phyloP scores from a whole-genome alignment of 2,329 filamentous ascomycete species.

The Canariomyces notabilis region DNA sequence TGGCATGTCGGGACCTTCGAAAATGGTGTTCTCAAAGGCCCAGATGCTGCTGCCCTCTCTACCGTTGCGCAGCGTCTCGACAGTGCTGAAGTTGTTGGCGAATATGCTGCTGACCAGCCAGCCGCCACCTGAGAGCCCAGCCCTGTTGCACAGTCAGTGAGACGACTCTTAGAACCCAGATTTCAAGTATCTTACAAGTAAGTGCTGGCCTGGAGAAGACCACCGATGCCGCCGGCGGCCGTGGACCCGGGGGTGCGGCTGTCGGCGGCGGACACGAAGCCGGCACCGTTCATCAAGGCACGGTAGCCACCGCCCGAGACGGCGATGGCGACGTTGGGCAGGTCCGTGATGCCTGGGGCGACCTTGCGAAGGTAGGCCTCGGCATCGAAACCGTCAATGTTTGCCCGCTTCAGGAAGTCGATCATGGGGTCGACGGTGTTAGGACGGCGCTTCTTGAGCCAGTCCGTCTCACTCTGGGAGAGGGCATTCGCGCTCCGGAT shows the following conservation, averaged over 20 bases:
- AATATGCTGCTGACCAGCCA: slow-evolving; percentile 83
- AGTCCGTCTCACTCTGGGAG: slow-evolving; percentile 65
- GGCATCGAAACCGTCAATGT: slow-evolving; percentile 76
- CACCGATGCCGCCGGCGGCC: slow-evolving; percentile 64
- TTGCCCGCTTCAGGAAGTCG: slow-evolving; percentile 64
- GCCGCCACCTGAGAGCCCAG: slow-evolving; percentile 74
- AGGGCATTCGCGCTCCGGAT: slow-evolving; percentile 60
- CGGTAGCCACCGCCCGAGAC: slow-evolving; percentile 81
- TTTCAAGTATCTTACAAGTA: slow-evolving; percentile 49
- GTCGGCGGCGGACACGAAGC: slow-evolving; percentile 75
- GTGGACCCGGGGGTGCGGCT: slow-evolving; percentile 61
- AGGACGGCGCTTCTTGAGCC: slow-evolving; percentile 66
- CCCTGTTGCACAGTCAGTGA: slow-evolving; percentile 21
- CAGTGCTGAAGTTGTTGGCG: slow-evolving; percentile 76
- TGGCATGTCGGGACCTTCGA: slow-evolving; percentile 29
- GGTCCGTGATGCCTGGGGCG: slow-evolving; percentile 54
- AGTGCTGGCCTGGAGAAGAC: slow-evolving; percentile 73
- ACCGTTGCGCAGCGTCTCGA: slow-evolving; percentile 51
- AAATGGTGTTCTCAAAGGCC: slow-evolving; percentile 34
- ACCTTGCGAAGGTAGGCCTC: slow-evolving; percentile 61
- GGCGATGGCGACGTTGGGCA: slow-evolving; percentile 65
- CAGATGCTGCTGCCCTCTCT: slow-evolving; percentile 29
- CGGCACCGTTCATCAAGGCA: slow-evolving; percentile 79
- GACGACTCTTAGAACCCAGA: not conserved
- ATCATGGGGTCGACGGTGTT: slow-evolving; percentile 72